Evolutionary conservation across 2,329 filamentous ascomycete genomes (phyloP), one percentile per base, ranked within the genome.

Genomic region (Diaporthe capsici): DNA sequence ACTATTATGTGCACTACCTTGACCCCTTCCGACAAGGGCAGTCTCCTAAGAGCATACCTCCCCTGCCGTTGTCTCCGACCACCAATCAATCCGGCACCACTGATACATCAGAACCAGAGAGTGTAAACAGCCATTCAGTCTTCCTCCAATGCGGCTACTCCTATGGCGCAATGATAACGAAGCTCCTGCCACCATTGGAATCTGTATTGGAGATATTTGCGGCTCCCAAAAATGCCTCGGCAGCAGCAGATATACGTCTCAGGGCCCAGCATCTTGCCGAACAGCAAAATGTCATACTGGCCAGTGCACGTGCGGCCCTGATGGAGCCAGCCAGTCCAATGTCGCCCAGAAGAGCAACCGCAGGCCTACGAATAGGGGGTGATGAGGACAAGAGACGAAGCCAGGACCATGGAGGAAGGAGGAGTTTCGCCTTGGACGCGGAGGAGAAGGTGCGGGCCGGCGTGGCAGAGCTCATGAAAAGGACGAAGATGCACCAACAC

Each of bases 131-230:
- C 5, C 60, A 31, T 22, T 78, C 2, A 84, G 83, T 3, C 73
- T 9, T 98, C 98, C 82, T 98, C 95, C 0, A 98, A 9, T 93
- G 90, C 2, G 96, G 96, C 17, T 98, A 98, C 83, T 98, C 95
- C 0, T 98, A 98, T 83, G 97, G 97, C 58, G 94, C 95, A 6
- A 90, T 98, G 81, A 90, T 98, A 53, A 92, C 95, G 2, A 92
- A 90, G 0, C 91, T 93, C 75, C 88, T 98, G 0, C 94, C 95
- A 0, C 87, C 91, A 0, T 84, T 93, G 49, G 82, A 86, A 15
- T 83, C 87, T 0, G 90, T 97, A 39, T 84, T 95, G 34, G 82
- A 87, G 1, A 84, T 89, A 1, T 95, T 97, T 79, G 81, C 84
- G 10, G 82, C 84, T 0, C 89, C 91, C 0, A 78, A 84, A 4